Base-by-base conservation (phyloP, 345 rosid species). In the Salix exigua region DNA sequence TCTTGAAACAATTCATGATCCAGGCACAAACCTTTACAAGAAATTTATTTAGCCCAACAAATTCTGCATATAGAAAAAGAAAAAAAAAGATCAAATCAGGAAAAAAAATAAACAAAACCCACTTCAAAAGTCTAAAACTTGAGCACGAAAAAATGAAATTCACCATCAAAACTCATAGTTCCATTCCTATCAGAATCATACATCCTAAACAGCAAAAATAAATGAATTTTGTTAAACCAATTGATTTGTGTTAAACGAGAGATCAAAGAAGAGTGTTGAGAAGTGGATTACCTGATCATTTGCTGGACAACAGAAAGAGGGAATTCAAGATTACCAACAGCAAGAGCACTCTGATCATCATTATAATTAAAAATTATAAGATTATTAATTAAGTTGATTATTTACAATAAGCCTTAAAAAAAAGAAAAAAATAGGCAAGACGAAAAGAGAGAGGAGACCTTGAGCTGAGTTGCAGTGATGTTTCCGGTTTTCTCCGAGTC, bases 181-280 rank as follows among this genome's bases (percentile, higher is more conserved):
- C 95, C 92, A 70, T 86, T 91, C 70, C 82, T 80, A 73, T 91
- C 95, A 74, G 84, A 89, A 86, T 91, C 95, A 74, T 88, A 87
- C 90, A 91, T 91, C 87, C 95, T 90, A 82, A 68, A 4, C 26
- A 46, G 63, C 35, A 4, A 68, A 37, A 31, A 68, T 33, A 61
- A 31, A 40, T 21, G 44, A 23, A 28, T 58, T 35, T 16, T 33
- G n/a, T 31, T 0, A 8, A 19, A 26, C 40, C 61, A 12, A 11
- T 35, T 26, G 4, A 63, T 42, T 8, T 16, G 38, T 23, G 37
- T 2, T 21, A 11, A 35, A 48, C 46, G 35, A 40, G 71, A 50
- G 48, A 63, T 58, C 14, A 70, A 23, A 67, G 68, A 60, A 38
- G 63, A 33, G n/a, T 4, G 17, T n/a, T 23, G 44, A 1, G 4